Evolutionary conservation across 805 yeast species (phyloP).

Genomic region (Candida suzukii): DNA sequence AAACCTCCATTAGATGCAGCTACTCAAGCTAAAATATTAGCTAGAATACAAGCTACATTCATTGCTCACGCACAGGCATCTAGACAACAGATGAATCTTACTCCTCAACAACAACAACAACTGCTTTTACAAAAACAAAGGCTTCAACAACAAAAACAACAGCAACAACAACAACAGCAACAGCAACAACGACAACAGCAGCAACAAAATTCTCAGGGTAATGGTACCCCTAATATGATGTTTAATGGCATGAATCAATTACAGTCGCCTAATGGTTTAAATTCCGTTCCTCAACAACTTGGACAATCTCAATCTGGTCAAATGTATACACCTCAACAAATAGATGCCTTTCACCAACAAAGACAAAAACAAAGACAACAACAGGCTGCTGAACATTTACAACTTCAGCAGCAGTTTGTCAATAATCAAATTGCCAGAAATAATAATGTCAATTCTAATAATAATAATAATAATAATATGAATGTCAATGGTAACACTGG

Average conservation of each 20-base stretch:
- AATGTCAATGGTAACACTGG: background rate
- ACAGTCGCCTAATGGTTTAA: background rate
- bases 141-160: too few relatives aligned
- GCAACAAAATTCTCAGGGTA: background rate
- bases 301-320: background rate
- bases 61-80: background rate
- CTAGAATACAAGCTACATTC: constrained; percentile 1
- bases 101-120: constrained; percentile 12
- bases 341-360: constrained; percentile 1
- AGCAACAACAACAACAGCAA: constrained; percentile 4
- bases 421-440: background rate
- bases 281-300: background rate
- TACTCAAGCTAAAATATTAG: constrained; percentile 2
- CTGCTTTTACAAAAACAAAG: constrained; percentile 8
- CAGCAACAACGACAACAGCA: constrained; percentile 6
- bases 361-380: constrained; percentile 1
- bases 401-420: constrained; percentile 18
- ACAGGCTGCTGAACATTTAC: constrained; percentile 6
- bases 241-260: background rate
- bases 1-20: background rate
- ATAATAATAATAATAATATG: background rate
- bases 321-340: background rate
- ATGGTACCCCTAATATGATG: background rate
- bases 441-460: background rate
- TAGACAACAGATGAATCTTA: constrained; percentile 3